Conservation (phyloP, 768 basidiomycete genomes). For the Hypholoma fasciculare region DNA sequence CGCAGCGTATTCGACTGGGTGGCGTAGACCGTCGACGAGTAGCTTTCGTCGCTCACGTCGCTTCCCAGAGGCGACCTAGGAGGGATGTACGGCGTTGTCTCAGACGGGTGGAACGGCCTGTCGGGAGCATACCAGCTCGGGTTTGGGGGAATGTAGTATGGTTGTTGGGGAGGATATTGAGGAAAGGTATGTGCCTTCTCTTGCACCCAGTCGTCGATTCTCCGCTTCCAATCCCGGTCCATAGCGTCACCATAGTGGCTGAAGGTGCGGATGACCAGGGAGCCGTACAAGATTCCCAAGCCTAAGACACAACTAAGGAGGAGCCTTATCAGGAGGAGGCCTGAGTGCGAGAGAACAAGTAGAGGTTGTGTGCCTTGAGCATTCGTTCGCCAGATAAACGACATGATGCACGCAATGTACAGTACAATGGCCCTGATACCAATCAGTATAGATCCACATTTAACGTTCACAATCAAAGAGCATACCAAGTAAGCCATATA, state of each 20-base stretch:
- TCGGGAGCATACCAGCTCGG: no score
- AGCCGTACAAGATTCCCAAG: slow-evolving; percentile 53
- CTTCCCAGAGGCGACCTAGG: not conserved
- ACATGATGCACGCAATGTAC: slow-evolving; percentile 56
- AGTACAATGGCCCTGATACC: slow-evolving; percentile 54
- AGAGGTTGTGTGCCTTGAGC: not conserved
- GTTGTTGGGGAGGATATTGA: no score
- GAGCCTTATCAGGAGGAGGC: slow-evolving; percentile 38
- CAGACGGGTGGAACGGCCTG: no score
- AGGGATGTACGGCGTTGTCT: no score
- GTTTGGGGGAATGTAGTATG: no score
- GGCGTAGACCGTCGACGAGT: not conserved
- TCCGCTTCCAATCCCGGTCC: slow-evolving; percentile 30
- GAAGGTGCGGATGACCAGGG: slow-evolving; percentile 53
- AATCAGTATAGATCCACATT: not conserved
- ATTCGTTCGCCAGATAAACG: slow-evolving; percentile 58
- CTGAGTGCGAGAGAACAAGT: slow-evolving; percentile 23
- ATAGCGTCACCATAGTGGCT: slow-evolving; percentile 46
- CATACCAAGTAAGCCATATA: slow-evolving; percentile 61
- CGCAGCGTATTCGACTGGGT: not conserved
- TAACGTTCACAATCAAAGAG: not conserved
- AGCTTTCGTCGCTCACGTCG: not conserved
- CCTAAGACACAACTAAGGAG: slow-evolving; percentile 44
- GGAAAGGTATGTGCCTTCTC: not conserved
- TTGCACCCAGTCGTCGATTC: slow-evolving; percentile 21